Conservation (phyloP, 805 yeast genomes). For the Torulaspora gathmanii region DNA sequence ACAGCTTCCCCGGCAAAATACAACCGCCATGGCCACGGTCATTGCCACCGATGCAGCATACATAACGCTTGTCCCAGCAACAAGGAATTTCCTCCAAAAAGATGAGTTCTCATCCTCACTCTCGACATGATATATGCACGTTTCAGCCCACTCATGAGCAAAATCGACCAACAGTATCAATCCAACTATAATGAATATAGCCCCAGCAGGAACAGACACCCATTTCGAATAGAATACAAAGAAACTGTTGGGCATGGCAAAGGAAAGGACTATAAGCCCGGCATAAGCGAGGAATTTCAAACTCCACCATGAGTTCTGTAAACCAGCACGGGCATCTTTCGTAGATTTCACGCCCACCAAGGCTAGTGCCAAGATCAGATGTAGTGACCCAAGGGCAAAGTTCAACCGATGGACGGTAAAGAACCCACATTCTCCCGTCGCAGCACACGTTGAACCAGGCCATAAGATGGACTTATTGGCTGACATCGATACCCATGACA, state of each 20-base stretch:
- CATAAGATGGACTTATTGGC: constrained; percentile 72
- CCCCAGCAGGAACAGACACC: constrained; percentile 77
- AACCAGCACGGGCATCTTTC: constrained; percentile 65
- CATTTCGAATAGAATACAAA: constrained; percentile 89
- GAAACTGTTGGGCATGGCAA: constrained; percentile 80
- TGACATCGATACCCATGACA: constrained; percentile 85
- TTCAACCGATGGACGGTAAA: constrained; percentile 91
- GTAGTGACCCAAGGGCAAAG: constrained; percentile 79
- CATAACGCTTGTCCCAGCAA: constrained; percentile 86
- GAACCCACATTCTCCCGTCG: constrained; percentile 83
- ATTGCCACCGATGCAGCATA: constrained; percentile 66
- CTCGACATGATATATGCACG: constrained; percentile 86
- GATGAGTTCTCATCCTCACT: constrained; percentile 55
- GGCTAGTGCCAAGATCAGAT: constrained; percentile 61
- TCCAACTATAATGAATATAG: constrained; percentile 83
- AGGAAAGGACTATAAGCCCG: constrained; percentile 53
- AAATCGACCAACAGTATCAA: constrained; percentile 86
- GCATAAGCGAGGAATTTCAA: constrained; percentile 61
- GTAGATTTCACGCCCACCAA: constrained; percentile 75
- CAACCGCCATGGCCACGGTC: constrained; percentile 73
- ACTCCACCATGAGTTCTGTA: constrained; percentile 94
- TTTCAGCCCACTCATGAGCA: constrained; percentile 99
- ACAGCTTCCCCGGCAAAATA: constrained; percentile 79
- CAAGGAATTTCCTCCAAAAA: constrained; percentile 74
- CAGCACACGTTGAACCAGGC: constrained; percentile 75